phyloP scores from a whole-genome alignment of 257 asterid genomes.

The Petunia axillaris region DNA sequence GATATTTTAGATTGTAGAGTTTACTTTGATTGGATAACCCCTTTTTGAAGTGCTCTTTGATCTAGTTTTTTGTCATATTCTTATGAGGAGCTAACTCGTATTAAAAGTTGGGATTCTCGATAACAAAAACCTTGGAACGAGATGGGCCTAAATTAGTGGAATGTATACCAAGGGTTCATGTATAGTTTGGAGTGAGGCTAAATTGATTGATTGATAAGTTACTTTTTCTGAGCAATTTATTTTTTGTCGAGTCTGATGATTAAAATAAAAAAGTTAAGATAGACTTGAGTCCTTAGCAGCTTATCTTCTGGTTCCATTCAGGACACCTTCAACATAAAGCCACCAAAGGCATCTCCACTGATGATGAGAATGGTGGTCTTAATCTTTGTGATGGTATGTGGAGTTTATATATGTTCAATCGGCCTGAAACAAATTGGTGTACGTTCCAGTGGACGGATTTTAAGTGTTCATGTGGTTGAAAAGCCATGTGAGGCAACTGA shows the following conservation, averaged over 20 bases:
- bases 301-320: constrained; percentile 45
- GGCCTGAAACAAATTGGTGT: constrained; percentile 70
- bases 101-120: background rate
- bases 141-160: background rate
- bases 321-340: constrained; percentile 60
- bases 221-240: background rate
- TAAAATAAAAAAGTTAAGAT: background rate
- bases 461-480: constrained; percentile 49
- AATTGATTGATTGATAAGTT: background rate
- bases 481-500: constrained; percentile 57
- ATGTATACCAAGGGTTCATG: constrained; percentile 8
- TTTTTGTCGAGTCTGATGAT: background rate
- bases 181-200: constrained; percentile 11
- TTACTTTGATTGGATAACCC: background rate
- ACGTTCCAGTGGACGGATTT: constrained; percentile 37
- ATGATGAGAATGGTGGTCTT: constrained; percentile 69
- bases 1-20: background rate
- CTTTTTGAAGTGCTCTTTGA: background rate
- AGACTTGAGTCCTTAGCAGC: background rate
- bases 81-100: constrained; percentile 5
- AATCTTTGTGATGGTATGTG: constrained; percentile 75
- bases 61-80: background rate
- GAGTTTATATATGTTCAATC: constrained; percentile 71
- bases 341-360: constrained; percentile 65
- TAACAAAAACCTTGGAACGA: background rate